Conservation (phyloP, 257 asterid species). For the Penstemon davidsonii region DNA sequence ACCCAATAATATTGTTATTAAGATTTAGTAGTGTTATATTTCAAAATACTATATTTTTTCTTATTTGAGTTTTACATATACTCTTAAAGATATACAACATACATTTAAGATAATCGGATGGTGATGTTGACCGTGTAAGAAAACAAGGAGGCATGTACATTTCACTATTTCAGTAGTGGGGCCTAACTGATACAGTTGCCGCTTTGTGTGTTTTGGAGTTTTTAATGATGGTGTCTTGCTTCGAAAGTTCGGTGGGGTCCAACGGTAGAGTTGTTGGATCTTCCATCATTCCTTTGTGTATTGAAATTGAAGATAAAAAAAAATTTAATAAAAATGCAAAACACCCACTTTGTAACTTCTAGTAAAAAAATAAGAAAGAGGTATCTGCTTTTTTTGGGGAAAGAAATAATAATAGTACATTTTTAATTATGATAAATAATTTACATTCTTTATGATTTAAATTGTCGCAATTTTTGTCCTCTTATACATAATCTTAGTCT, state of each 20-base stretch:
- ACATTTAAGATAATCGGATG: not conserved
- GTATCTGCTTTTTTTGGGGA: too few species aligned
- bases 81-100: not conserved
- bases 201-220: not conserved
- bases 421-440: too few species aligned
- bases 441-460: too few species aligned
- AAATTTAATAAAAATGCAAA: too few species aligned
- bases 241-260: conserved; percentile 26
- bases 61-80: too few species aligned
- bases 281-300: not conserved
- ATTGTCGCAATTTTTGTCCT: too few species aligned
- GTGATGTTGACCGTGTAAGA: conserved; percentile 29
- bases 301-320: not conserved
- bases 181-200: not conserved
- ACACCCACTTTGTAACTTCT: too few species aligned
- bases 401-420: too few species aligned
- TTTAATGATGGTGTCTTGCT: conserved; percentile 9
- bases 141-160: conserved; percentile 30
- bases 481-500: too few species aligned
- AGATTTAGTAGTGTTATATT: not conserved
- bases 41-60: not conserved
- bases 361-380: too few species aligned
- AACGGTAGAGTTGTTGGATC: conserved; percentile 11
- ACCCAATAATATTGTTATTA: too few species aligned
- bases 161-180: conserved; percentile 22